These are phyloP conservation scores for Phytophthora rubi DNA, from an alignment of 352 stramenopile species.

Conservation along the genomic window DNA sequence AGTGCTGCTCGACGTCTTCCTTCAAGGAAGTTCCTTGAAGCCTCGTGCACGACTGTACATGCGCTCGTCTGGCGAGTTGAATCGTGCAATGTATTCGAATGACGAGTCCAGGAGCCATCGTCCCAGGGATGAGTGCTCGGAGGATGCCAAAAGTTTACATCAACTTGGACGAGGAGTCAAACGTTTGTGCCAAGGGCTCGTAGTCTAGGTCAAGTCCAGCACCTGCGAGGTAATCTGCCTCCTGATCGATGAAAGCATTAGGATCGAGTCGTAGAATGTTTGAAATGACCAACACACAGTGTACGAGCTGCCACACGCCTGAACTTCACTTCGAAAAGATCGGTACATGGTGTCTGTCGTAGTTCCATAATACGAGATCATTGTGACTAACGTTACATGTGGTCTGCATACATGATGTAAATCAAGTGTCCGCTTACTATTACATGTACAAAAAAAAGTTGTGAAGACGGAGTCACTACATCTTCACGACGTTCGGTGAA, in stretches of 20 bases:
- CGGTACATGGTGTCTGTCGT: neutral
- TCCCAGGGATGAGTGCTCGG: neutral
- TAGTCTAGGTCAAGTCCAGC: conserved; percentile 9
- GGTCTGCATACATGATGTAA: neutral
- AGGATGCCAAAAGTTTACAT: neutral
- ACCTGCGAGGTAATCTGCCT: neutral
- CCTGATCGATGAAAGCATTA: neutral
- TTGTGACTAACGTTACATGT: neutral
- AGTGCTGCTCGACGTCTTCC: no score
- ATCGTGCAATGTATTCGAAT: neutral
- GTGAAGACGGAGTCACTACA: no score
- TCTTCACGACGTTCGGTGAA: neutral
- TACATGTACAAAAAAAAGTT: neutral
- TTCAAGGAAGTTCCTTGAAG: no score
- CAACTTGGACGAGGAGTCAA: neutral
- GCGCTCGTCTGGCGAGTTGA: neutral
- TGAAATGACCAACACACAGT: neutral
- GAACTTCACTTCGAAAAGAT: neutral
- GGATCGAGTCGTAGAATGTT: neutral
- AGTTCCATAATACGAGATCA: neutral
- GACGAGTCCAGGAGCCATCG: neutral
- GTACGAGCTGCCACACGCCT: neutral
- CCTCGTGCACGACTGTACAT: neutral
- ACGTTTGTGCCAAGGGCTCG: neutral
- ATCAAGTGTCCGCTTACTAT: neutral